A percentile compares a stretch with the other conserved stretches of the same genome.
Conservation (phyloP, 345 rosid species). For the Eucalyptus pumila region DNA sequence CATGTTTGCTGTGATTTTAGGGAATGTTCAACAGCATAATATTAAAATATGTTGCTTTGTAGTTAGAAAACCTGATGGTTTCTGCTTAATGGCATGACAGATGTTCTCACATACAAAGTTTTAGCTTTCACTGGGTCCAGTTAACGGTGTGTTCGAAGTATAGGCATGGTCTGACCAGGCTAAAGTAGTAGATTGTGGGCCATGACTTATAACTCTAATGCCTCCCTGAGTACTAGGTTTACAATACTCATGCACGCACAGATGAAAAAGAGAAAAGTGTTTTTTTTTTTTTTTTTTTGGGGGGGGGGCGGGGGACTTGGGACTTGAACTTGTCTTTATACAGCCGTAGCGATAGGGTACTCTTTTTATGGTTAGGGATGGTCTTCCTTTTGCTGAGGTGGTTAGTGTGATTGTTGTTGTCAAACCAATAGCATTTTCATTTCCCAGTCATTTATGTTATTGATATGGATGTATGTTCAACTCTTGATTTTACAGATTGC, state of each 20-base stretch:
- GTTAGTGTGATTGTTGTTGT: neutral
- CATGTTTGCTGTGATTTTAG: neutral
- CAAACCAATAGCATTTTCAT: neutral
- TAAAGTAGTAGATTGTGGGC: neutral
- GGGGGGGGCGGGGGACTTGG: neutral
- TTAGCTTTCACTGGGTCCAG: neutral
- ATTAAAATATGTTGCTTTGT: neutral
- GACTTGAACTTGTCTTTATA: neutral
- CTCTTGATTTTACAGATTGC: slow-evolving; percentile 43
- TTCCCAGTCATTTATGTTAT: neutral
- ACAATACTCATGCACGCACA: neutral
- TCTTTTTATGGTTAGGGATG: neutral
- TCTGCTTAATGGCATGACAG: neutral
- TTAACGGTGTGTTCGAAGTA: neutral
- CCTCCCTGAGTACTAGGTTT: neutral
- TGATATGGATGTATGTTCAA: neutral
- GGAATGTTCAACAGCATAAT: neutral
- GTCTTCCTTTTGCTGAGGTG: neutral
- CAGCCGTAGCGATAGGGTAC: neutral
- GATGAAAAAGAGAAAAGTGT: neutral
- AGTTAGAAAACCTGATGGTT: neutral
- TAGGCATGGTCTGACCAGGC: neutral
- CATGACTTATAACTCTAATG: neutral
- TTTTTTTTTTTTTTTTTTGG: too few species aligned
- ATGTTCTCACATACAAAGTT: neutral